phyloP scores from a whole-genome alignment of 441 rosid species.

The Melianthus villosus region DNA sequence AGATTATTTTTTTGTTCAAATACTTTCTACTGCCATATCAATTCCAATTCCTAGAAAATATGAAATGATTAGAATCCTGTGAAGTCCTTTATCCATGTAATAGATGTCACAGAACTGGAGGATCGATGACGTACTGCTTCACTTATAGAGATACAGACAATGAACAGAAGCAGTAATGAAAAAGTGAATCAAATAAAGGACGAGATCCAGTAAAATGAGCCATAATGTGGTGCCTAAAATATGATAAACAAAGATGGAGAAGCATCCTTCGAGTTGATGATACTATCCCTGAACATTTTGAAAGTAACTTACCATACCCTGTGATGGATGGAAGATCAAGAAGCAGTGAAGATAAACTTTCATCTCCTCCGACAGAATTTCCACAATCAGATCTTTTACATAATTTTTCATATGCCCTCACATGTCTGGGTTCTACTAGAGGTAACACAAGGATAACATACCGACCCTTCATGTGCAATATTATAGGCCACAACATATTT shows the following conservation, averaged over 20 bases:
- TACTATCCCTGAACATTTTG: constrained; percentile 1
- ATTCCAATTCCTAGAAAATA: no score
- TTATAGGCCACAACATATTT: constrained; percentile 59
- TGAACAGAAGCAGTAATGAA: not conserved
- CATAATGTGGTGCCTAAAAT: no score
- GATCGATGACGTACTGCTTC: no score
- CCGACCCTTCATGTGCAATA: constrained; percentile 48
- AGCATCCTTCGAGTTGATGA: not conserved
- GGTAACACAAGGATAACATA: constrained; percentile 56
- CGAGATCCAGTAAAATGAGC: no score
- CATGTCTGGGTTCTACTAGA: constrained; percentile 53
- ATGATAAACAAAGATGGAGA: not conserved
- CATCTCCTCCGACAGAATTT: constrained; percentile 50
- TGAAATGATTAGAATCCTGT: constrained; percentile 4
- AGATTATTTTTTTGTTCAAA: no score
- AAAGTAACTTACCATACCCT: constrained; percentile 58
- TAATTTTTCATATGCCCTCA: constrained; percentile 35
- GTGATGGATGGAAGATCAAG: constrained; percentile 89
- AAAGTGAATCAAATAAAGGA: no score
- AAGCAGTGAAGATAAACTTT: constrained; percentile 54
- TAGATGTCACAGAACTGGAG: no score
- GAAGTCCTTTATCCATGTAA: not conserved
- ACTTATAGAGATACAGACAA: no score
- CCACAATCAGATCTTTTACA: constrained; percentile 65
- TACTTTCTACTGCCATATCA: no score